Conservation (phyloP, 805 yeast species). For the Aciculoconidium aculeatum region DNA sequence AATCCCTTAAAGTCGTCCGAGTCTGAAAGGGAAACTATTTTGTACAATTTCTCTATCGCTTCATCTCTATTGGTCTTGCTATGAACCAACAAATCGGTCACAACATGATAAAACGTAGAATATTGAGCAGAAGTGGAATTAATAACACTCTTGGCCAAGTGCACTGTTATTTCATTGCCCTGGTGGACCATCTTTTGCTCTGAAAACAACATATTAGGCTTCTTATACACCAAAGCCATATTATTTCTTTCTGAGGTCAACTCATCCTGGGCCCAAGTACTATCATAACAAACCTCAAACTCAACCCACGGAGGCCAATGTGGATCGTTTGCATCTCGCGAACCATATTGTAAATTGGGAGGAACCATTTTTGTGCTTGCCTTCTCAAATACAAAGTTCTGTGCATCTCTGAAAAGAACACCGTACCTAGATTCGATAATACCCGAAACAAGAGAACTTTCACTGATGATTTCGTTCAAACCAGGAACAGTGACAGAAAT, state of each 20-base stretch:
- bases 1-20: conserved; percentile 30
- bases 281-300: conserved; percentile 47
- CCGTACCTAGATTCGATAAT: conserved; percentile 55
- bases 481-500: conserved; percentile 40
- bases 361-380: conserved; percentile 17
- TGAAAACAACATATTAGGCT: conserved; percentile 49
- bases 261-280: conserved; percentile 15
- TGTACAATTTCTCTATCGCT: conserved; percentile 34
- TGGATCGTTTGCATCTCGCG: conserved; percentile 10
- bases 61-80: conserved; percentile 21
- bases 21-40: conserved; percentile 32
- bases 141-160: conserved; percentile 33
- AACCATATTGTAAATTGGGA: conserved; percentile 11
- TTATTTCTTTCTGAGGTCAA: conserved; percentile 31
- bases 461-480: conserved; percentile 30
- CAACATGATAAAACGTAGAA: conserved; percentile 27
- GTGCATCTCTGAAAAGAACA: conserved; percentile 49
- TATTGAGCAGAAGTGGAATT: conserved; percentile 36
- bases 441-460: conserved; percentile 27
- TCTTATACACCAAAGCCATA: conserved; percentile 39
- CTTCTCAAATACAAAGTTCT: conserved; percentile 45
- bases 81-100: conserved; percentile 31
- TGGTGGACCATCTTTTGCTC: conserved; percentile 14
- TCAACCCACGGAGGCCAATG: conserved; percentile 93
- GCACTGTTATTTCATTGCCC: conserved; percentile 26